Base-by-base conservation (phyloP, 176 grass and related monocot species). In the Triticum urartu region DNA sequence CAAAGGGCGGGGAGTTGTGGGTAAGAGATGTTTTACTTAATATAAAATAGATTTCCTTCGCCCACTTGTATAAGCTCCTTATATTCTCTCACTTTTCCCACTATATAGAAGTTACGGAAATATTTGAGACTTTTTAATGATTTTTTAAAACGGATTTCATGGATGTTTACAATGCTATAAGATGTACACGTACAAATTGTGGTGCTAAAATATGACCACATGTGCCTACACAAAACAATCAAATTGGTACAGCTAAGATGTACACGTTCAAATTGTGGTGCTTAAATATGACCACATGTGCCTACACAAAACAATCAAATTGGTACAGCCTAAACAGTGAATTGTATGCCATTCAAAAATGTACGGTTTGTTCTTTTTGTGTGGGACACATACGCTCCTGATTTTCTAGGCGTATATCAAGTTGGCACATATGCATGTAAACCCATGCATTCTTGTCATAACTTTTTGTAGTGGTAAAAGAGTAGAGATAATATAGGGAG, bases 1-100 rank as follows among this genome's bases (percentile, higher is more conserved):
- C 58, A 98, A 98, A 92, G 96, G 96, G 42, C 91, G 88, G 84
- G 96, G 96, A 35, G 96, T 98, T 45, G 86, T 98, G 69, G 96
- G 96, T 98, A 95, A 89, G 88, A 78, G 75, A 81, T 43, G 32
- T 84, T 84, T 22, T 24, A 42, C 60, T 38, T 65, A 61, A 6
- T 79, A 75, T 74, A 75, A 75, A 47, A 11, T 43, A 2, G 9
- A 25, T 47, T 73, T 47, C 24, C 71, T 73, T 22, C 39, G 40
- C 42, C 72, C 43, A 47, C 43, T 43, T 74, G 40, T 42, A 74
- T 48, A 42, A 47, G 40, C 38, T 45, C 38, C 22, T 15, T 48
- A 48, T 75, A 50, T 75, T 75, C 42, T 30, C 13, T 7, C 22
- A 15, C 69, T 7, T 50, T 75, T 75, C 47, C 72, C 26, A 50